Conservation (phyloP, 2,329 filamentous ascomycete species). For the Ophiostoma sp. region DNA sequence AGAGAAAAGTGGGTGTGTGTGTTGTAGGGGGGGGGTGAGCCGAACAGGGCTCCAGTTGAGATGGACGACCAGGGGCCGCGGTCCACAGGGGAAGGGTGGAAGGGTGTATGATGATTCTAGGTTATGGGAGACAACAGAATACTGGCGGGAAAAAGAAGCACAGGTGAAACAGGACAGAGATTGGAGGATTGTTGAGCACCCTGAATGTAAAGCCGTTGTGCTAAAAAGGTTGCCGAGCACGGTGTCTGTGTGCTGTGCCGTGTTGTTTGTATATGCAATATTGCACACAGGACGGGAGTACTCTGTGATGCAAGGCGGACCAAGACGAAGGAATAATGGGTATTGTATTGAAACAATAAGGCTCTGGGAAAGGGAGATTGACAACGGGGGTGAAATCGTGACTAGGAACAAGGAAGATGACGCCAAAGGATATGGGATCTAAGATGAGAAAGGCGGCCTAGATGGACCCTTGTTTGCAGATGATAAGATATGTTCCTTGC, state of each 20-base stretch:
- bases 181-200: not conserved
- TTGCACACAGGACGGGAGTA: not conserved
- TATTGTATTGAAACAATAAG: not conserved
- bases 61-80: conserved; percentile 16
- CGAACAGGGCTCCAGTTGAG: conserved; percentile 11
- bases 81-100: conserved; percentile 11
- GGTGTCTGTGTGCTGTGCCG: not conserved
- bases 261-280: not conserved
- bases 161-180: not conserved
- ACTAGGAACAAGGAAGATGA: conserved; percentile 10
- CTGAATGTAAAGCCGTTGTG: not conserved
- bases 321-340: not conserved
- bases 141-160: not conserved
- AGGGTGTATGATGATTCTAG: not conserved
- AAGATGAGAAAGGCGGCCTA: not conserved
- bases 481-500: not conserved
- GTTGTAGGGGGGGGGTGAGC: conserved; percentile 11
- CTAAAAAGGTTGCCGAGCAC: not conserved
- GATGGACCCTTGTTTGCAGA: not conserved
- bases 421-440: not conserved
- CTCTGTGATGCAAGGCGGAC: not conserved
- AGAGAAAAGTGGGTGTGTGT: conserved; percentile 16
- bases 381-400: conserved; percentile 4
- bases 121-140: not conserved
- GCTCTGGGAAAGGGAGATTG: not conserved